Base-by-base conservation (phyloP, 2,329 filamentous ascomycete genomes). In the Aspergillus aculeatinus region DNA sequence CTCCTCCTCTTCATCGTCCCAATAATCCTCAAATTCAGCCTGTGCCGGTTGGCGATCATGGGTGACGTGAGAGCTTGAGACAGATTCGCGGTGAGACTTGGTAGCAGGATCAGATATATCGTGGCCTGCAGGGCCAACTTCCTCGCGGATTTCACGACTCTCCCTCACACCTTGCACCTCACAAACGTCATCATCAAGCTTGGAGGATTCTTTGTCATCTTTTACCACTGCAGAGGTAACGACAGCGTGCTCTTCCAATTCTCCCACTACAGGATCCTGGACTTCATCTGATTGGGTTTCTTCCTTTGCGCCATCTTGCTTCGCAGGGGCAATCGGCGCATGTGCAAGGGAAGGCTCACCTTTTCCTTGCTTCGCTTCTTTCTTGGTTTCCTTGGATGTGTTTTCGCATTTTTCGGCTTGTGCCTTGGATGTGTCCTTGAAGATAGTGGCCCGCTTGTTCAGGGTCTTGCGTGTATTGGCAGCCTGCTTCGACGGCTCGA, bases 1-100 rank as follows among this genome's bases (percentile, higher is more conserved):
- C 12, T 90, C 89, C 27, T 94, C 89, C 16, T 90, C 89, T 19
- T 92, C 90, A 16, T 87, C 83, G 25, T 91, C 88, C 88, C 88
- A 92, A 68, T 88, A 90, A 72, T 92, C 89, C 67, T 91, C 89
- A 0, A 82, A 76, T 65, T 88, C 86, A 7, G 79, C 75, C 19
- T 75, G 71, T 14, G 70, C 63, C 10, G 68, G 68, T 12, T 65
- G 51, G 11, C 66, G 63, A 14, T 72, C 71, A 42, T 68, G 63
- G 35, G 56, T 48, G 6, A 58, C 6, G 51, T 65, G 67, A 39
- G 65, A 54, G 23, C 57, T 55, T 31, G 65, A 52, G 44, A 64
- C 64, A 35, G 69, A 69, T 44, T 67, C 71, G 10, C 58, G 58
- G 11, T 57, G 51, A 55, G 53, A 33, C 60, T 62, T 66, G 27